A percentile compares a stretch with the other conserved stretches of the same genome.
Conservation (phyloP, 441 rosid species). For the Francoa sonchifolia region DNA sequence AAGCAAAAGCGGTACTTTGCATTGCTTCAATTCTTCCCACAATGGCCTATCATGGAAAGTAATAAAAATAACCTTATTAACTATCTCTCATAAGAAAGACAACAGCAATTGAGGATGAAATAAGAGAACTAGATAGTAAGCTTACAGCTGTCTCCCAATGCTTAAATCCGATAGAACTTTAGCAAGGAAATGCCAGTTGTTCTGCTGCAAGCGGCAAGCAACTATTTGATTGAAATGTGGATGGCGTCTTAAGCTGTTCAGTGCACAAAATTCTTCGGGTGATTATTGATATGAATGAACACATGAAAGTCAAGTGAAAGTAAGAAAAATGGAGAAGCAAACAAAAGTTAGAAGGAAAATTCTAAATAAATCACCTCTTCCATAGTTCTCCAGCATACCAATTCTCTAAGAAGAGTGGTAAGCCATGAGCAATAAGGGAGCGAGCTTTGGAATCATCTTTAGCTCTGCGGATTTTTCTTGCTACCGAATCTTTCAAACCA, state of each 20-base stretch:
- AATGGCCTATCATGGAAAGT: conserved; percentile 35
- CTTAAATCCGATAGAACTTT: conserved; percentile 66
- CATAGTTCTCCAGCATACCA: conserved; percentile 81
- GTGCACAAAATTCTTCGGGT: conserved; percentile 9
- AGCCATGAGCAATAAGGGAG: conserved; percentile 44
- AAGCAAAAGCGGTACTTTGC: conserved; percentile 39
- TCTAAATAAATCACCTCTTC: conserved; percentile 69
- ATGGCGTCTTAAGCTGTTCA: conserved; percentile 71
- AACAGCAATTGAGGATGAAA: no score
- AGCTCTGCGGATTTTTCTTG: conserved; percentile 60
- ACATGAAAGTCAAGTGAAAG: background rate
- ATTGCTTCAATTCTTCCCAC: conserved; percentile 73
- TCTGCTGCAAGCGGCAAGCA: conserved; percentile 45
- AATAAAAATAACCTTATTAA: background rate
- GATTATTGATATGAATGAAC: conserved; percentile 7
- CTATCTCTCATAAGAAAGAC: no score
- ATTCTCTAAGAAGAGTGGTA: conserved; percentile 41
- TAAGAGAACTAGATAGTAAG: no score
- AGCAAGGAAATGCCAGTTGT: conserved; percentile 47
- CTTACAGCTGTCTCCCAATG: conserved; percentile 86
- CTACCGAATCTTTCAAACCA: conserved; percentile 36
- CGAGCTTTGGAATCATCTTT: conserved; percentile 65
- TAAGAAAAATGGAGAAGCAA: no score
- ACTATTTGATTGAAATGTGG: conserved; percentile 45
- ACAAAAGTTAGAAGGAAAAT: no score